Conservation (phyloP, 2,329 filamentous ascomycete species). For the Tolypocladium amazonense region DNA sequence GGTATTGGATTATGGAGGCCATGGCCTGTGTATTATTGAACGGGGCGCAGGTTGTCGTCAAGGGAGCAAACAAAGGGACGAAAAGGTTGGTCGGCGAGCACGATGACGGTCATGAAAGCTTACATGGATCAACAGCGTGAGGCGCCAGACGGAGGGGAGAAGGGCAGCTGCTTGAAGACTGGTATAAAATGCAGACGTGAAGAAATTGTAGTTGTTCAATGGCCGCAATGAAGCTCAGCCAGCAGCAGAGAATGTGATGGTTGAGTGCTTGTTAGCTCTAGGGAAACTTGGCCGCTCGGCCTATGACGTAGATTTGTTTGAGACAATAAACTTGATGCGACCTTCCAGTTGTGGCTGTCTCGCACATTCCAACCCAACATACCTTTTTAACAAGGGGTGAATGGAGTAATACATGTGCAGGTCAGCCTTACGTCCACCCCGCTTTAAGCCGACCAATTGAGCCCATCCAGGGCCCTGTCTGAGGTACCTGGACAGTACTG, state of each 20-base stretch:
- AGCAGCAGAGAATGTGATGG: background rate
- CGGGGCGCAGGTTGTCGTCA: background rate
- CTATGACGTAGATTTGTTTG: background rate
- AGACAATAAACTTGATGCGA: background rate
- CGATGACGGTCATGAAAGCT: background rate
- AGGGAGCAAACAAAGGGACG: background rate
- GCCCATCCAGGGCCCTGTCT: background rate
- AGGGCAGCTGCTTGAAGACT: background rate
- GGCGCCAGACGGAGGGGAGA: background rate
- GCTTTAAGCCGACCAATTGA: background rate
- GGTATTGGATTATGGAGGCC: background rate
- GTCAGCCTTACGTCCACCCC: background rate
- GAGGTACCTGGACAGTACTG: background rate
- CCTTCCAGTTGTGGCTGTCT: background rate
- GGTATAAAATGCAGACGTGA: background rate
- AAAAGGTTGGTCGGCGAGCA: background rate
- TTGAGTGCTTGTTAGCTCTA: background rate
- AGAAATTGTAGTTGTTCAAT: background rate
- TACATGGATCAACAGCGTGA: background rate
- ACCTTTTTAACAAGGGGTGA: background rate
- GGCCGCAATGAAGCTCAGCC: background rate
- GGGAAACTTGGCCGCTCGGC: background rate
- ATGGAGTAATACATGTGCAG: background rate
- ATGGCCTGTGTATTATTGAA: background rate
- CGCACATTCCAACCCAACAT: background rate